Evolutionary conservation across 257 asterid species (phyloP).

Genomic region (Perilla frutescens): DNA sequence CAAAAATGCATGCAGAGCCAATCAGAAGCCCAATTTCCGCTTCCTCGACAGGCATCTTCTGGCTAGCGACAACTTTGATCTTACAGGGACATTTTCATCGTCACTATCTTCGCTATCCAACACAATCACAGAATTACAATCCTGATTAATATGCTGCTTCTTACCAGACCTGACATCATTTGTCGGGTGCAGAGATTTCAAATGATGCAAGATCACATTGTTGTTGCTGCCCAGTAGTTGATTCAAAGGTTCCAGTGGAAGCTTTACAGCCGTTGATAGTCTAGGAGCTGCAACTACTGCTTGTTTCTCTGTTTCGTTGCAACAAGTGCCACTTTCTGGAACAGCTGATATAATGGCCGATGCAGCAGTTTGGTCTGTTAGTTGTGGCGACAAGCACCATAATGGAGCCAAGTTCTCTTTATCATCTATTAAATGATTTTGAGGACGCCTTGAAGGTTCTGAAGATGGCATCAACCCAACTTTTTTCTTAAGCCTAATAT

Average conservation of each 20-base stretch:
- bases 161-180: conserved; percentile 31
- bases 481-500: conserved; percentile 43
- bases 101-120: conserved; percentile 88
- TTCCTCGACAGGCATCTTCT: conserved; percentile 56
- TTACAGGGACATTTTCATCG: conserved; percentile 52
- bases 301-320: conserved; percentile 24
- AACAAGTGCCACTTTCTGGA: conserved; percentile 35
- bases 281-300: conserved; percentile 13
- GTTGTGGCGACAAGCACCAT: conserved; percentile 27
- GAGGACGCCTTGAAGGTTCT: conserved; percentile 34
- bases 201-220: conserved; percentile 34
- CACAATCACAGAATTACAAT: conserved; percentile 52
- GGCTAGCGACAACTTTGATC: conserved; percentile 62
- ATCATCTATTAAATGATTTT: conserved; percentile 35
- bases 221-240: conserved; percentile 35
- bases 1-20: conserved; percentile 9
- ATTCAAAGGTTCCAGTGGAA: conserved; percentile 39
- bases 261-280: conserved; percentile 21
- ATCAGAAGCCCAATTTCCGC: conserved; percentile 40
- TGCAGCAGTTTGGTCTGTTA: conserved; percentile 27
- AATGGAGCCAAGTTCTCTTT: conserved; percentile 56
- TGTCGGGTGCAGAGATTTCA: conserved; percentile 20
- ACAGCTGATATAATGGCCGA: conserved; percentile 22
- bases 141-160: conserved; percentile 44
- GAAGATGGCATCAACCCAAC: conserved; percentile 41